Conservation (phyloP, 1,284 basidiomycete species). For the Cryptococcus neoformans region DNA sequence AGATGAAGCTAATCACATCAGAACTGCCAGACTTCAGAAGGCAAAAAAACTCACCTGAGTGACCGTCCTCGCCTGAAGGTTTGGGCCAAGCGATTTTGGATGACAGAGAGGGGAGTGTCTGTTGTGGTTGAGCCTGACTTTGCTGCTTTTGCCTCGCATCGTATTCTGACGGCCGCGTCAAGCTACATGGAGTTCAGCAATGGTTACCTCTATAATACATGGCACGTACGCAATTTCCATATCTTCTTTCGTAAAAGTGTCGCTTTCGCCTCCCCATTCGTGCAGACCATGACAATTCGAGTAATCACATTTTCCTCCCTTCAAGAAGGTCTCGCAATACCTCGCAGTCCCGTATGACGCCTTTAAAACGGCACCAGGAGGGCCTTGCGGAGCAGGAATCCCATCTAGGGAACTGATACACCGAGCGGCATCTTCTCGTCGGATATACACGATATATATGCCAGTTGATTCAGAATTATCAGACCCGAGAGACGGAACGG, state of each 20-base stretch:
- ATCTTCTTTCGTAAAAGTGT: conserved; percentile 93
- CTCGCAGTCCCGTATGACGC: conserved; percentile 97
- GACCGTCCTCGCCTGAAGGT: conserved; percentile 37
- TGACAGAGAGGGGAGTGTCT: conserved; percentile 20
- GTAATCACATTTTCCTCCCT: conserved; percentile 72
- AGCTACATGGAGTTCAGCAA: conserved; percentile 16
- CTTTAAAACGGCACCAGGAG: conserved; percentile 71
- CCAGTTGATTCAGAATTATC: conserved; percentile 58
- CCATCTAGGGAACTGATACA: conserved; percentile 94
- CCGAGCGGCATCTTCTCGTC: conserved; percentile 90
- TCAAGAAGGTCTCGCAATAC: conserved; percentile 95
- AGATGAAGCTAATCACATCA: conserved; percentile 23
- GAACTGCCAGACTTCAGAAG: not conserved
- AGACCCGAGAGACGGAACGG: conserved; percentile 49
- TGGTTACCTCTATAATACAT: not conserved
- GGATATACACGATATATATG: conserved; percentile 93
- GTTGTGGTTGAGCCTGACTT: conserved; percentile 19
- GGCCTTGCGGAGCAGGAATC: conserved; percentile 72
- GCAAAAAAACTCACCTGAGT: conserved; percentile 26
- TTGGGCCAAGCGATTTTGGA: conserved; percentile 36
- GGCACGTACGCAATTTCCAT: conserved; percentile 73
- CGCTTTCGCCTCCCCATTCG: conserved; percentile 97
- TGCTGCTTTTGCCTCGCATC: conserved; percentile 44
- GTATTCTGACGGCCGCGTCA: conserved; percentile 44
- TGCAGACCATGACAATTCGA: conserved; percentile 86